Evolutionary conservation across 768 basidiomycete genomes (phyloP), one percentile per base, ranked within the genome.

Genomic region (Chiua virens): DNA sequence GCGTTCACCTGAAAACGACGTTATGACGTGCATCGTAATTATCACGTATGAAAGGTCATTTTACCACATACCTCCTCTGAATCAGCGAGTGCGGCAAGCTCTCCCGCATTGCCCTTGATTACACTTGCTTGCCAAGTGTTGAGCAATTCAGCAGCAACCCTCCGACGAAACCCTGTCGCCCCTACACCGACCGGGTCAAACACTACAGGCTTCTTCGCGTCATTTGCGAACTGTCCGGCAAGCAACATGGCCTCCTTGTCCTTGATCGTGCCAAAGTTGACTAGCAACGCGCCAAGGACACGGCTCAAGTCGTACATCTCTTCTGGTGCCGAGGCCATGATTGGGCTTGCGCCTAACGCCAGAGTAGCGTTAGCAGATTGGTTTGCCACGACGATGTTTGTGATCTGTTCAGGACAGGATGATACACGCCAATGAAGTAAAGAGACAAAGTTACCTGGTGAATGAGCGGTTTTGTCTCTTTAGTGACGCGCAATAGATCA

Each of bases 161-260:
- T 72, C 56, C 83, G 82, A 42, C 94, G 79, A 65, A 82, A 89
- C 4, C 69, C 57, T 3, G 89, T 89, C 1, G 95, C 93, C 7
- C 94, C 94, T 0, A 93, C 79, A 18, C 91, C 95, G 11, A 98
- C 95, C 3, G 95, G 95, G 64, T 97, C 95, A 52, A 96, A 89
- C 0, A 97, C 78, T 13, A 97, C 68, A 0, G 91, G 89, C 61
- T 87, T 92, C 57, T 76, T 75, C 47, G 78, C 79, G 42, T 73
- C 63, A 59, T 93, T 95, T 14, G 87, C 89, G 54, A 75, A 77
- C 40, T 61, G 62, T 74, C 92, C 92, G 5, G 88, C 90, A 4
- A 78, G 75, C 15, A 86, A 64, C 87, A 95, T 93, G 34, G 89
- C 85, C 32, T 83, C 79, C 44, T 84, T 75, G 47, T 83, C 78